phyloP scores from a whole-genome alignment of 371 early-diverging fungal species.

The Syncephalis plumigaleata region DNA sequence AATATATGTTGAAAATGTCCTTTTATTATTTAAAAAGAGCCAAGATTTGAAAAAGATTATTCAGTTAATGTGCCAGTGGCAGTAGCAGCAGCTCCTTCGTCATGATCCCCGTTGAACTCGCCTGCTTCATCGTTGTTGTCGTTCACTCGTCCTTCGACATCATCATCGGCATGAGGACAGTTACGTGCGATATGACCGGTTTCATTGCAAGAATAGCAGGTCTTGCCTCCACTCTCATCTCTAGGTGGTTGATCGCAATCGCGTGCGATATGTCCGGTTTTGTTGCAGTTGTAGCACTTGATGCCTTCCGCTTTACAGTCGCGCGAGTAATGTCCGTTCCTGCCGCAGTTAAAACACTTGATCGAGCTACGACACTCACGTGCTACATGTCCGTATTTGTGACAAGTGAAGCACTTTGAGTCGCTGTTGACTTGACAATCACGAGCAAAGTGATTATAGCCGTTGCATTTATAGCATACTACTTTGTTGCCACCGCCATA shows the following conservation, averaged over 20 bases:
- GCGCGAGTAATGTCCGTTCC: slow-evolving; percentile 18
- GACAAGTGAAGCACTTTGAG: slow-evolving; percentile 38
- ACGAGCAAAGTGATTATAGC: slow-evolving; percentile 37
- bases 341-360: slow-evolving; percentile 43
- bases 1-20: no score
- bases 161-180: slow-evolving; percentile 16
- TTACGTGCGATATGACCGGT: slow-evolving; percentile 21
- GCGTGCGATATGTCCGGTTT: slow-evolving; percentile 19
- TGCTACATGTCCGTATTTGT: slow-evolving; percentile 32
- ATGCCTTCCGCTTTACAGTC: slow-evolving; percentile 18
- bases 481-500: slow-evolving; percentile 11
- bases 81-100: no score
- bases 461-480: slow-evolving; percentile 38
- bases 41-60: no score
- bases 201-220: slow-evolving; percentile 49
- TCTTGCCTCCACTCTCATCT: slow-evolving; percentile 18
- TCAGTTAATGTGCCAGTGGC: no score
- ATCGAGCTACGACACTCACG: slow-evolving; percentile 5
- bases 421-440: slow-evolving; percentile 38
- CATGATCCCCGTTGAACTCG: no score
- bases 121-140: no score
- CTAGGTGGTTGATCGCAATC: slow-evolving; percentile 30
- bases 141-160: no score
- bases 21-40: no score
- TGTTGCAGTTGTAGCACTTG: slow-evolving; percentile 55